Conservation (phyloP, 176 grass and related monocot species). For the Melocanna baccifera region DNA sequence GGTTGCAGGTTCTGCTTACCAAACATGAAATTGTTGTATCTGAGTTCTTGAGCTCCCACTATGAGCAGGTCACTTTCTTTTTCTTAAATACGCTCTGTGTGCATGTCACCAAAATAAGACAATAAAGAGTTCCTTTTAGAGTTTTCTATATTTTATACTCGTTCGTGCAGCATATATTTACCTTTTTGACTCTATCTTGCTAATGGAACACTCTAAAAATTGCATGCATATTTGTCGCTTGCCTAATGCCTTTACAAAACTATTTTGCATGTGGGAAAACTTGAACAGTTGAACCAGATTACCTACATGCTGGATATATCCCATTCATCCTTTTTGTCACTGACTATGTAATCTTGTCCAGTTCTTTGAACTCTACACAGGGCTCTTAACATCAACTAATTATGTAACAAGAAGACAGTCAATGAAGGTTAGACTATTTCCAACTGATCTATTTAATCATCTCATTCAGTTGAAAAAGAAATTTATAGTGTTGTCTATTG, state of each 20-base stretch:
- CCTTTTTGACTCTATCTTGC: not conserved
- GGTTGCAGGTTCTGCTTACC: conserved; percentile 67
- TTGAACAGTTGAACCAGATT: not conserved
- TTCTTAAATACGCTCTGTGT: conserved; percentile 5
- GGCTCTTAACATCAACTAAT: conserved; percentile 60
- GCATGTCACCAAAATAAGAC: conserved; percentile 16
- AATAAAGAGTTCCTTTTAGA: not conserved
- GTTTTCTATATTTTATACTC: not conserved
- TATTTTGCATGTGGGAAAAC: conserved; percentile 13
- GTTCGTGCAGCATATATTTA: not conserved
- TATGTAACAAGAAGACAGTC: conserved; percentile 82
- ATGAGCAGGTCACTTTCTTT: conserved; percentile 50
- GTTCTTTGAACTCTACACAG: conserved; percentile 80
- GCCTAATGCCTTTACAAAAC: not conserved
- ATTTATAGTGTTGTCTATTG: conserved; percentile 17
- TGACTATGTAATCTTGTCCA: conserved; percentile 30
- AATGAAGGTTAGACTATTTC: conserved; percentile 57
- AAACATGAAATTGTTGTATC: conserved; percentile 68
- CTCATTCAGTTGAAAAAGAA: conserved; percentile 16
- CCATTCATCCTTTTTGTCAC: not conserved
- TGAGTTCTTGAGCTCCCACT: conserved; percentile 57
- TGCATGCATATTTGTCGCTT: conserved; percentile 6
- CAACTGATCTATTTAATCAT: conserved; percentile 12
- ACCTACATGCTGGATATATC: conserved; percentile 11
- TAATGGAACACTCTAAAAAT: not conserved